phyloP scores from a whole-genome alignment of 2,329 filamentous ascomycete species.

The Penicillium sp. region DNA sequence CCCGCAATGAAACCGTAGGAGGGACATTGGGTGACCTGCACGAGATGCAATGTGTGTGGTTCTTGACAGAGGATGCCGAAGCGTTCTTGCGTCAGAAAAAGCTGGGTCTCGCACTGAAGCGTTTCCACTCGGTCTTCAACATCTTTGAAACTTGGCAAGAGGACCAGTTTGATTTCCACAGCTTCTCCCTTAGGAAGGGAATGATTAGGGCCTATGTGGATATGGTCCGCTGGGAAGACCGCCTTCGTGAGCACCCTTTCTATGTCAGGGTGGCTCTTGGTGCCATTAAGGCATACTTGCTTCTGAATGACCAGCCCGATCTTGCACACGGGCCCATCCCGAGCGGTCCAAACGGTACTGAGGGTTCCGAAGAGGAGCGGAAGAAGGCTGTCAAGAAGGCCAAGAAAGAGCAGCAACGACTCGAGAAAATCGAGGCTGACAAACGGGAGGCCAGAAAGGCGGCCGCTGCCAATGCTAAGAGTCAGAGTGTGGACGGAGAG shows the following conservation, averaged over 20 bases:
- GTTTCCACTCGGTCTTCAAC: slow-evolving; percentile 83
- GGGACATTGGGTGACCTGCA: slow-evolving; percentile 88
- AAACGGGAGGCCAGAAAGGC: slow-evolving; percentile 85
- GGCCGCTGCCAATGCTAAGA: slow-evolving; percentile 64
- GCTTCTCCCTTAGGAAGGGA: slow-evolving; percentile 94
- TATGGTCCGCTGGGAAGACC: slow-evolving; percentile 96
- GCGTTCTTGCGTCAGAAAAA: slow-evolving; percentile 83
- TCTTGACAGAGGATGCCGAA: slow-evolving; percentile 90
- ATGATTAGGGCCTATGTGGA: slow-evolving; percentile 94
- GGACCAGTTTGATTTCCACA: slow-evolving; percentile 98
- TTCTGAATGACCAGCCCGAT: slow-evolving; percentile 75
- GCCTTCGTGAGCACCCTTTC: slow-evolving; percentile 88
- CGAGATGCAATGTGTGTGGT: slow-evolving; percentile 99
- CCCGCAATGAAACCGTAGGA: slow-evolving; percentile 83
- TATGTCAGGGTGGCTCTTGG: slow-evolving; percentile 82
- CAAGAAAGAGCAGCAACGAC: slow-evolving; percentile 74
- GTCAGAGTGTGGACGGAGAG: slow-evolving; percentile 51
- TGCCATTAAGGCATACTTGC: slow-evolving; percentile 79
- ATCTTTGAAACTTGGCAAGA: slow-evolving; percentile 99
- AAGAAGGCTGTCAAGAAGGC: slow-evolving; percentile 93
- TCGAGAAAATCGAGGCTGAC: slow-evolving; percentile 78
- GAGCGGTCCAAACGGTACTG: slow-evolving; percentile 58
- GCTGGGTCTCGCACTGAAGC: slow-evolving; percentile 83
- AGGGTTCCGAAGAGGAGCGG: slow-evolving; percentile 64
- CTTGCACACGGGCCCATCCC: slow-evolving; percentile 63